Evolutionary conservation across 140 eudicot genomes (phyloP).

Genomic region (Erigeron philadelphicus): DNA sequence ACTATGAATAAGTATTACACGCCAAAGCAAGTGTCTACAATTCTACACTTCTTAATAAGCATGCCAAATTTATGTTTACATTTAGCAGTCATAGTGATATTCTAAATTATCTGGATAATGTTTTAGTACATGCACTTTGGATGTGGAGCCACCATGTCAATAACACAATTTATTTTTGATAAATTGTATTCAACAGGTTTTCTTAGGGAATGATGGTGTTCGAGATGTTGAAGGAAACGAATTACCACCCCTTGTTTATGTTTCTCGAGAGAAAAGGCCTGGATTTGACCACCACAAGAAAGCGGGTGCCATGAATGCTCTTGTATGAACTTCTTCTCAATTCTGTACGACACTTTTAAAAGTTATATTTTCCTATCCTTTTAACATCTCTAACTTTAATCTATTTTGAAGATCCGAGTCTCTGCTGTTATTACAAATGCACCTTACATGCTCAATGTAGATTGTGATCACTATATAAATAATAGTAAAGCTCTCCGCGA

Average conservation of each 20-base stretch:
- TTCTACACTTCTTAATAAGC: too few relatives aligned
- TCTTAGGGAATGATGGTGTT: slow-evolving; percentile 47
- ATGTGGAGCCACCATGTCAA: background rate
- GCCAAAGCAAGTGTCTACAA: too few relatives aligned
- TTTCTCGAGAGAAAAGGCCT: slow-evolving; percentile 68
- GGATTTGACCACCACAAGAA: slow-evolving; percentile 75
- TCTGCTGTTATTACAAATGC: slow-evolving; percentile 72
- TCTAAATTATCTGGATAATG: background rate
- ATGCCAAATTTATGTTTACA: too few relatives aligned
- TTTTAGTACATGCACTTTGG: background rate
- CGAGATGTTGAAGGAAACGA: slow-evolving; percentile 51
- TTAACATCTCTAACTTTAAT: background rate
- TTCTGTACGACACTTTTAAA: background rate
- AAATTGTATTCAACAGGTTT: slow-evolving; percentile 38
- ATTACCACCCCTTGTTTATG: slow-evolving; percentile 60
- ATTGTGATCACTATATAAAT: slow-evolving; percentile 78
- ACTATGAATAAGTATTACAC: too few relatives aligned
- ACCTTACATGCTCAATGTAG: slow-evolving; percentile 61
- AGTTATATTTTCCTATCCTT: background rate
- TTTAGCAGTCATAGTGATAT: background rate
- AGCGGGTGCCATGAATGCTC: slow-evolving; percentile 79
- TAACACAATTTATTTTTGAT: background rate
- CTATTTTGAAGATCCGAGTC: slow-evolving; percentile 50
- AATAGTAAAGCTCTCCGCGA: slow-evolving; percentile 70
- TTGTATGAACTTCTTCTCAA: slow-evolving; percentile 28